A percentile compares a stretch with the other conserved stretches of the same genome.
phyloP scores from a whole-genome alignment of 306 rosid species.

The Vigna hirtella region DNA sequence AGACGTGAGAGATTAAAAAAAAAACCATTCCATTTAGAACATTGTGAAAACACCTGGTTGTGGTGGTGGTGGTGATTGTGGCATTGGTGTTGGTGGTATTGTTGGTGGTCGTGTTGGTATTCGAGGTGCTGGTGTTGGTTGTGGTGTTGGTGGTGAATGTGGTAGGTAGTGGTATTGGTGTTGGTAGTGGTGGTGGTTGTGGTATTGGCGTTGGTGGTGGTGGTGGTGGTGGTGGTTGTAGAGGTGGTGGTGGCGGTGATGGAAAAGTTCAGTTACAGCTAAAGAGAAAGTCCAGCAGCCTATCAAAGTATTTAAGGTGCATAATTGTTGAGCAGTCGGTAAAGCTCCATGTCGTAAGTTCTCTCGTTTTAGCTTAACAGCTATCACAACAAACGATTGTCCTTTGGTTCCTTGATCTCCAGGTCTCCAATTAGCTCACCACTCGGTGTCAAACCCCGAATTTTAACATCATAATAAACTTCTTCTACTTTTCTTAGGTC shows the following conservation, averaged over 20 bases:
- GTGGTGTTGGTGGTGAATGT: no score
- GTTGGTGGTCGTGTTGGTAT: no score
- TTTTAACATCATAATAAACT: constrained; percentile 92
- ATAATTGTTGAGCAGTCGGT: constrained; percentile 3
- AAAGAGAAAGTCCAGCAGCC: constrained; percentile 10
- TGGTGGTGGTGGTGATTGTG: no score
- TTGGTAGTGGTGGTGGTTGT: no score
- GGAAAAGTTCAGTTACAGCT: neutral
- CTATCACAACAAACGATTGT: constrained; percentile 32
- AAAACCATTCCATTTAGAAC: constrained; percentile 10
- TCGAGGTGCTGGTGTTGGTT: no score
- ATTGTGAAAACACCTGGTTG: neutral
- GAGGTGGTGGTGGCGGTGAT: no score
- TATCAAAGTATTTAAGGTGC: constrained; percentile 1
- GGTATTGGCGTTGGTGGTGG: no score
- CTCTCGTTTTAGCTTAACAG: neutral
- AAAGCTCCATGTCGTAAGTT: constrained; percentile 15
- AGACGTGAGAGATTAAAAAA: neutral
- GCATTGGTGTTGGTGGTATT: no score
- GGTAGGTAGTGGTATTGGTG: no score
- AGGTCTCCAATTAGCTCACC: constrained; percentile 50
- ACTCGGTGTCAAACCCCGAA: constrained; percentile 77
- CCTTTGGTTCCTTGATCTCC: constrained; percentile 55
- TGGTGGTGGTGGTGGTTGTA: no score
- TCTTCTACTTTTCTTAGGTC: constrained; percentile 91